Evolutionary conservation across 179 eudicot species (phyloP), one percentile per base, ranked within the genome.

Genomic region (Carnegiea gigantea): DNA sequence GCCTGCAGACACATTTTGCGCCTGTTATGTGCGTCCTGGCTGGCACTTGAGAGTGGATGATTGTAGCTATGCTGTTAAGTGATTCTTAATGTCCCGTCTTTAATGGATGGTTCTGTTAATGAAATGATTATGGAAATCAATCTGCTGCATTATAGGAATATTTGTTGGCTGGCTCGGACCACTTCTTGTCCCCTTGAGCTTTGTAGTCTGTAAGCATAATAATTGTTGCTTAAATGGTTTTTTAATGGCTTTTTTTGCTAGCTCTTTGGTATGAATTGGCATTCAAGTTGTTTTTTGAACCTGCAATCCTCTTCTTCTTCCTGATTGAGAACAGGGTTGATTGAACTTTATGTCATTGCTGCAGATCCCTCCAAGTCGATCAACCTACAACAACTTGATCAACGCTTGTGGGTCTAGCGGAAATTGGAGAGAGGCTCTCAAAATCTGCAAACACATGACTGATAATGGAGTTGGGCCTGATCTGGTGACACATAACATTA

Each of bases 401-500:
- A 91, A 94, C 89, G 98, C 99, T 24, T 96, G 99, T 86, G 99
- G 99, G 79, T 94, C 96, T 46, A 94, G 93, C 84, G 99, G 99
- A 86, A 96, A 95, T 81, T 96, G 98, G 99, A 90, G 87, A 87
- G 97, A 94, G 89, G 99, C 98, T 88, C 90, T 96, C 71, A 89
- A 86, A 85, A 88, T 95, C 85, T 94, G 92, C 88, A 95, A 90
- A 79, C 90, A 88, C 75, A 96, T 96, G 99, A 96, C 99, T 48
- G 99, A 96, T 80, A 96, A 93, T 84, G 98, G 99, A 83, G 91
- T 95, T 84, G 99, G 99, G 78, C 99, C 99, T 67, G 99, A 96
- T 84, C 86, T 96, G 70, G 97, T 94, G 24, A 96, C 98, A 73
- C 99, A 96, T 86, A 96, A 96, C 88, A 95, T 93, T 43, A 89